These are phyloP conservation scores for Celoporthe dispersa DNA, from an alignment of 2,329 filamentous ascomycete genomes.

Conservation along the genomic window DNA sequence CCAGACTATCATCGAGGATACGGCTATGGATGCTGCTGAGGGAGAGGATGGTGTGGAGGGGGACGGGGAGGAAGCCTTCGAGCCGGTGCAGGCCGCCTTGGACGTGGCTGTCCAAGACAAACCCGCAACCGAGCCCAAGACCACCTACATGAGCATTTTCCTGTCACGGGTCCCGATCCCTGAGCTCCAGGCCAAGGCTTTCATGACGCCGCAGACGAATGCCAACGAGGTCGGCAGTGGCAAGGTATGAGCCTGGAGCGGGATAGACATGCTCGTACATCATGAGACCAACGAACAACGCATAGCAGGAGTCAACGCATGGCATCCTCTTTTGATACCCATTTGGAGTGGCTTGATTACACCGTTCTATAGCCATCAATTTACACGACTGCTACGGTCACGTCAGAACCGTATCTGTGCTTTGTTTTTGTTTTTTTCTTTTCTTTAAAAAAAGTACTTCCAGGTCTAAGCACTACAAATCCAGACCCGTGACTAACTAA, in stretches of 20 bases:
- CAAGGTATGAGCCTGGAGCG: background rate
- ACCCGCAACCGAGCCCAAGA: slow-evolving; percentile 50
- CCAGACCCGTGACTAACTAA: background rate
- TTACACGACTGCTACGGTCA: background rate
- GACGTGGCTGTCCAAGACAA: slow-evolving; percentile 53
- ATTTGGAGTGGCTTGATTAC: background rate
- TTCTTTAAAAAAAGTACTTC: too few relatives aligned
- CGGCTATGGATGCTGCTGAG: slow-evolving; percentile 40
- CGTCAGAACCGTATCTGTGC: background rate
- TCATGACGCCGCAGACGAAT: slow-evolving; percentile 53
- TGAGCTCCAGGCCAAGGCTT: slow-evolving; percentile 55
- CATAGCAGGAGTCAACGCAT: background rate
- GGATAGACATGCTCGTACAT: background rate
- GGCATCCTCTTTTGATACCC: slow-evolving; percentile 1
- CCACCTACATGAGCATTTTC: slow-evolving; percentile 62
- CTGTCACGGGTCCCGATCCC: slow-evolving; percentile 58
- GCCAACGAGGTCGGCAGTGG: slow-evolving; percentile 35
- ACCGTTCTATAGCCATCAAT: background rate
- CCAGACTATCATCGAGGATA: slow-evolving; percentile 45
- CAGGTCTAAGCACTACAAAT: background rate
- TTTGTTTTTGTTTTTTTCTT: background rate
- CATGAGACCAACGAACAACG: background rate
- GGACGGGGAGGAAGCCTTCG: slow-evolving; percentile 51
- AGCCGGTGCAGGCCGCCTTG: slow-evolving; percentile 61
- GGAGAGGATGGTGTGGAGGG: slow-evolving; percentile 28